A percentile compares a stretch with the other conserved stretches of the same genome.
Evolutionary conservation across 139 green algal species (phyloP).

Genomic region (Coelastrella sp.): DNA sequence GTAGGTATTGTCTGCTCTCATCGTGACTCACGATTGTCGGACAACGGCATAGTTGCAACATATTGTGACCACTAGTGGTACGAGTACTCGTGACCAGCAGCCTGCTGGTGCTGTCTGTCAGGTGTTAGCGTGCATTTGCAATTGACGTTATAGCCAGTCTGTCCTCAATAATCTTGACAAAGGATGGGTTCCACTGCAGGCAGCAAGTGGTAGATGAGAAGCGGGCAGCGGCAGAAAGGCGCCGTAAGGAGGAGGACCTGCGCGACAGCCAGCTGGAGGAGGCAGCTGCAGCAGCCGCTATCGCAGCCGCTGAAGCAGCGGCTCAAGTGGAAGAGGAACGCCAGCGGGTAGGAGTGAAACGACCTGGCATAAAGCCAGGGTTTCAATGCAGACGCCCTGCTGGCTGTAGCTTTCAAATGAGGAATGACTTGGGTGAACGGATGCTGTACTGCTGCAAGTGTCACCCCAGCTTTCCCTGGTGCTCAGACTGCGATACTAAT

Average conservation of each 20-base stretch:
- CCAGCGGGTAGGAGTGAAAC: neutral
- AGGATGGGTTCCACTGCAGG: neutral
- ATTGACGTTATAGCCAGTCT: too few species aligned
- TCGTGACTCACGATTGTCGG: too few species aligned
- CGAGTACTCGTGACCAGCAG: neutral
- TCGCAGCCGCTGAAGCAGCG: conserved; percentile 53
- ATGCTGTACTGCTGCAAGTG: too few species aligned
- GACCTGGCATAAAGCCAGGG: neutral
- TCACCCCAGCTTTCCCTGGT: neutral
- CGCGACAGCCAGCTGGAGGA: conserved; percentile 50
- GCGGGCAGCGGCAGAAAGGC: conserved; percentile 39
- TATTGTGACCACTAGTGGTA: neutral
- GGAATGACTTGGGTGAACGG: too few species aligned
- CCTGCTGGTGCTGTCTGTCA: too few species aligned
- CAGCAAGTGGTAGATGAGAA: conserved; percentile 37
- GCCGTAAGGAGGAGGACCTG: conserved; percentile 61
- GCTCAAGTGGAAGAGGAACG: conserved; percentile 55
- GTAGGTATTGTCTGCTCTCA: conserved; percentile 24
- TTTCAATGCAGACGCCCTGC: neutral
- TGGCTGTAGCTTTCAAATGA: neutral
- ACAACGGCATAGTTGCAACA: too few species aligned
- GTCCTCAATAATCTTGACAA: neutral
- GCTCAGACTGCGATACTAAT: neutral
- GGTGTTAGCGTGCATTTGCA: too few species aligned
- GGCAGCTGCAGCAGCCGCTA: conserved; percentile 27